Evolutionary conservation across 2,329 filamentous ascomycete species (phyloP).

Genomic region (Aspergillus caelatus): DNA sequence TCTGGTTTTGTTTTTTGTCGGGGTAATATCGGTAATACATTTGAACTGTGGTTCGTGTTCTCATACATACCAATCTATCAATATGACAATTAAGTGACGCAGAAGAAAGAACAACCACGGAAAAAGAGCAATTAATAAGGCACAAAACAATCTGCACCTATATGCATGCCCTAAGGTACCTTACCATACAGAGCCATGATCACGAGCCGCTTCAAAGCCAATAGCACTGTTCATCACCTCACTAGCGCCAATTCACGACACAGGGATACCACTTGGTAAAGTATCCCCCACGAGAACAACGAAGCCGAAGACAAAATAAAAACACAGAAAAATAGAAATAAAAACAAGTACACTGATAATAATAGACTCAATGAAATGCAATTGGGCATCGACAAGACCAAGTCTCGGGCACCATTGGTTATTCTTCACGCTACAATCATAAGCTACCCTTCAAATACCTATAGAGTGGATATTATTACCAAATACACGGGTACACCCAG

Average conservation of each 20-base stretch:
- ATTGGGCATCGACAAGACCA: slow-evolving; percentile 3
- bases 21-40: not conserved
- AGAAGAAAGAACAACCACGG: not conserved
- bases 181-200: slow-evolving; percentile 7
- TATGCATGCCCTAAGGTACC: slow-evolving; percentile 3
- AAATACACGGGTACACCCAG: slow-evolving; percentile 1
- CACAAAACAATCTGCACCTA: not conserved
- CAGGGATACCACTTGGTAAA: not conserved
- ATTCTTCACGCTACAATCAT: not conserved
- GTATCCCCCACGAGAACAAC: not conserved
- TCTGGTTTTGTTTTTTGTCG: not conserved
- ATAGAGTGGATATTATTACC: not conserved
- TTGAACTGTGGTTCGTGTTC: not conserved
- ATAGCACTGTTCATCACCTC: slow-evolving; percentile 3
- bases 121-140: not conserved
- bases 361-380: not conserved
- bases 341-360: not conserved
- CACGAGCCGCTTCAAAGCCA: slow-evolving; percentile 7
- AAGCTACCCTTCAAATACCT: not conserved
- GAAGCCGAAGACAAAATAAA: not conserved
- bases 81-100: not conserved
- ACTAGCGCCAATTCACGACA: not conserved
- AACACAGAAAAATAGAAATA: not conserved
- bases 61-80: not conserved
- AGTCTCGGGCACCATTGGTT: slow-evolving; percentile 3